Base-by-base conservation (phyloP, 2,329 filamentous ascomycete species). In the Pezicula carpinea region DNA sequence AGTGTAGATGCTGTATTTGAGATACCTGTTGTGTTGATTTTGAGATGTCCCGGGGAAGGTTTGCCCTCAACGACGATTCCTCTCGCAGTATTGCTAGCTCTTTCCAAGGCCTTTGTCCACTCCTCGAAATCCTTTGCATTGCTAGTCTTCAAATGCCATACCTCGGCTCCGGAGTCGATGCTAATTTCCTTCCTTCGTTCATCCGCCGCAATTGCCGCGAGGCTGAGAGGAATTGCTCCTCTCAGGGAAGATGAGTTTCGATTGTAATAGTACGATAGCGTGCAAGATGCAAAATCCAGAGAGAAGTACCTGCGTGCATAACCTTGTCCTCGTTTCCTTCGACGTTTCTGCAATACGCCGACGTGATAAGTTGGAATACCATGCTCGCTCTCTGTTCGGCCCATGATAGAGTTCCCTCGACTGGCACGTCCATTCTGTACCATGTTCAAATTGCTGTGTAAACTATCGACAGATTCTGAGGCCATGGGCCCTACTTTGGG, bases 271-370 rank as follows among this genome's bases (percentile, higher is more conserved):
- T 99, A 99, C 0, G 93, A 97, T 26, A 99, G 73, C 0, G 93
- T 97, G 52, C 88, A 95, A 0, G 92, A 91, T 4, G 87, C 90
- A 64, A 91, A 97, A 66, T 99, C 93, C 46, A 99, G 75, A 0
- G 92, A 96, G 69, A 99, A 99, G 74, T 93, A 99, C 32, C 93
- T 82, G 47, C 89, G 81, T 5, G 93, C 93, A 66, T 90, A 95
- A 36, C 92, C 92, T 66, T 97, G 93, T 39, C 91, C 90, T 70
- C 88, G 85, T 77, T 96, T 97, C 49, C 93, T 82, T 55, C 91
- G 81, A 59, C 93, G 83, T 75, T 99, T 99, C 54, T 90, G 83
- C 52, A 99, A 70, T 5, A 87, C 79, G 15, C 93, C 93, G 0
- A 88, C 90, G 63, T 96, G 88, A 56, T 91, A 87, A 13, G 81